Evolutionary conservation across 1,284 basidiomycete genomes (phyloP), one percentile per base, ranked within the genome.

Genomic region (Tremellales sp.): DNA sequence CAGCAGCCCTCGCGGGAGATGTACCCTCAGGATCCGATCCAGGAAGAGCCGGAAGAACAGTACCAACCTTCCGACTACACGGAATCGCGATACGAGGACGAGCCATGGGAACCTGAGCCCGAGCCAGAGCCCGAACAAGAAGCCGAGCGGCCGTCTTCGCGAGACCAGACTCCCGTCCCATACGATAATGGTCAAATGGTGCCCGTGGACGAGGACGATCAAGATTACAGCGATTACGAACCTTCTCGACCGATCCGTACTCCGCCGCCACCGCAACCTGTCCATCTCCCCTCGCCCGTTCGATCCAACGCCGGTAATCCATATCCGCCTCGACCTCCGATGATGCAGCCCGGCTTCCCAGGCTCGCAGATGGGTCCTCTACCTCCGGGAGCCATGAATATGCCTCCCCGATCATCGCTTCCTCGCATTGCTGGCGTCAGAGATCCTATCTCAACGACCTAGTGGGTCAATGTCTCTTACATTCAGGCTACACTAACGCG

Each of bases 371-470:
- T n/a, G n/a, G n/a, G n/a, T n/a, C 45, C 50, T 16, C 51, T 47
- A 12, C 61, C 61, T 29, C 22, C 22, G 8, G 60, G 58, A 28
- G 49, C 52, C 27, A 48, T 42, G 12, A 58, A 62, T 8, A 54
- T 65, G 54, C 56, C n/a, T n/a, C n/a, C 61, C 32, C 47, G 64
- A 40, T 58, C 60, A 13, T 59, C 61, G 10, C 40, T 66, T 36
- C 64, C 65, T 37, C 56, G 63, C 14, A 64, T 66, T 38, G 69
- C 61, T 42, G 61, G 64, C 49, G 58, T 63, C 39, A 58, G 69
- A 24, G 65, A 69, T 55, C 67, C 69, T 5, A 68, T 71, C 39
- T 68, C 68, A 31, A 69, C 68, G 38, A 71, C 68, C 32, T 71
- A 71, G 64, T 69, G 38, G 59, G 66, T 55, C 2, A 3, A 26